phyloP scores from a whole-genome alignment of 441 rosid genomes.

The Kokia cookei region DNA sequence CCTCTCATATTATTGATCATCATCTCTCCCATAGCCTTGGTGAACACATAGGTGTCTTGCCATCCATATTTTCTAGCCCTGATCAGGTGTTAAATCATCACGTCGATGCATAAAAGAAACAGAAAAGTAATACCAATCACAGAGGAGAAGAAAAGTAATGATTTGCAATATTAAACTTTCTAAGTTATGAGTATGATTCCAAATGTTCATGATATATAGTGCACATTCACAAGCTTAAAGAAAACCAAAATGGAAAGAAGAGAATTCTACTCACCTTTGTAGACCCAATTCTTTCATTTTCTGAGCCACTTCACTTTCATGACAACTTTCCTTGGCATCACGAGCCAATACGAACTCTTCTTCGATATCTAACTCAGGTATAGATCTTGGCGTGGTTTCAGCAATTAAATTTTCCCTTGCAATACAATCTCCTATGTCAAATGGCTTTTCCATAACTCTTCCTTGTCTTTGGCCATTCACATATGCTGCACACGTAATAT shows the following conservation, averaged over 20 bases:
- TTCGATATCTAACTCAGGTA: constrained; percentile 46
- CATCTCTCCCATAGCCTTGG: constrained; percentile 99
- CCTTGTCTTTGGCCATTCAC: constrained; percentile 95
- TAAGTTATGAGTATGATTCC: neutral
- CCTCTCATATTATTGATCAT: constrained; percentile 67
- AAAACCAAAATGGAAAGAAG: neutral
- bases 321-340: constrained; percentile 25
- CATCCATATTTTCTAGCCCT: constrained; percentile 87
- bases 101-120: neutral
- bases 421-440: constrained; percentile 64
- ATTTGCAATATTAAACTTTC: neutral
- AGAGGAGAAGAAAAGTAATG: neutral
- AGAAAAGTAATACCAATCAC: neutral
- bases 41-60: constrained; percentile 95
- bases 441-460: constrained; percentile 73
- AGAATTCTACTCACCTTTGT: constrained; percentile 43
- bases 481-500: constrained; percentile 39
- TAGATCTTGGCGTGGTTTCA: constrained; percentile 21
- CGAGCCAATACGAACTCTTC: constrained; percentile 55
- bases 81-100: constrained; percentile 15
- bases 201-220: neutral
- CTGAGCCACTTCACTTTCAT: constrained; percentile 37
- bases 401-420: constrained; percentile 45
- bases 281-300: constrained; percentile 78
- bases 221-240: neutral